phyloP scores from a whole-genome alignment of 2,329 filamentous ascomycete species.

The Sarocladium kiliense region DNA sequence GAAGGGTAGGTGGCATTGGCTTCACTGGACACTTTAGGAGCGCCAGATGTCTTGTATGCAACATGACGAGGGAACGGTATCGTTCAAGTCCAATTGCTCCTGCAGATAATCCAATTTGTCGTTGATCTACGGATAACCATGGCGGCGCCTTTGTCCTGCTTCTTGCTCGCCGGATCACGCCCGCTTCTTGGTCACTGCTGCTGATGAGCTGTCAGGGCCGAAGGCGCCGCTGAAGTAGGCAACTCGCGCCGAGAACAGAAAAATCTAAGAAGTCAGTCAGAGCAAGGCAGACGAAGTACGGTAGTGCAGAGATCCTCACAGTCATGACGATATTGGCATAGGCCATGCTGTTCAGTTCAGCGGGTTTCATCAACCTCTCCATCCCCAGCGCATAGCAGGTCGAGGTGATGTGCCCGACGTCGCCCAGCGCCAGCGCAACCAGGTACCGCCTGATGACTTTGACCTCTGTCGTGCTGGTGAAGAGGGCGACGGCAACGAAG shows the following conservation, averaged over 20 bases:
- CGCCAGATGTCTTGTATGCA: too few species aligned
- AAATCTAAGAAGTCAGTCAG: conserved; percentile 27
- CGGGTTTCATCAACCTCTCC: conserved; percentile 46
- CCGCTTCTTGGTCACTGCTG: conserved; percentile 20
- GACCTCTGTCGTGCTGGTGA: conserved; percentile 59
- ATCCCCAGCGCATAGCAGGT: conserved; percentile 55
- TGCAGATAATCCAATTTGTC: too few species aligned
- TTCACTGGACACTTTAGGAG: too few species aligned
- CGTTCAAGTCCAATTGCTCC: too few species aligned
- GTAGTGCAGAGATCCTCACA: too few species aligned
- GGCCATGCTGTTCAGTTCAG: conserved; percentile 62
- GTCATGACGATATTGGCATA: conserved; percentile 69
- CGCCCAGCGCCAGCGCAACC: conserved; percentile 58
- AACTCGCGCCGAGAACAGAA: conserved; percentile 51
- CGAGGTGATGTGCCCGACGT: conserved; percentile 62
- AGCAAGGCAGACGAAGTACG: not conserved
- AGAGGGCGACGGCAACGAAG: conserved; percentile 57
- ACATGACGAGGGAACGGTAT: too few species aligned
- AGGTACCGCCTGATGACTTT: conserved; percentile 64
- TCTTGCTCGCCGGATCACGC: conserved; percentile 14
- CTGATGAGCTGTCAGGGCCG: conserved; percentile 36
- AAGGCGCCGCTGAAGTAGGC: conserved; percentile 57
- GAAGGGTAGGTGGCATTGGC: too few species aligned
- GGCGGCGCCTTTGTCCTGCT: not conserved
- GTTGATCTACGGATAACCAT: too few species aligned